Evolutionary conservation across 2,329 filamentous ascomycete genomes (phyloP).

Genomic region (Pyrenochaeta sp.): DNA sequence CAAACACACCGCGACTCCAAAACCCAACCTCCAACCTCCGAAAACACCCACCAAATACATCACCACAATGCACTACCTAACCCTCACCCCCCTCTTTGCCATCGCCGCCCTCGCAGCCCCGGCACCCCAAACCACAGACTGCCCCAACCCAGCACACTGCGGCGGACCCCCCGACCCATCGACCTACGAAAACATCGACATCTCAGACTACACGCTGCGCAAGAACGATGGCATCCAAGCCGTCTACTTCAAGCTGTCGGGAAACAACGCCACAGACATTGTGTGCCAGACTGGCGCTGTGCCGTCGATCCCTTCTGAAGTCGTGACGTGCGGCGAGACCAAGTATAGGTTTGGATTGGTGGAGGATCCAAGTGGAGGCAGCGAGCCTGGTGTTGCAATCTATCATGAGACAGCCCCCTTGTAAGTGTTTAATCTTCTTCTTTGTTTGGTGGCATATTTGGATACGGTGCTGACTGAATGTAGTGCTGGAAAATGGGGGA

Average conservation of each 20-base stretch:
- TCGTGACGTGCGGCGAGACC: conserved; percentile 21
- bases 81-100: conserved; percentile 25
- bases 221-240: conserved; percentile 24
- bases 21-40: neutral
- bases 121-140: conserved; percentile 23
- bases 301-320: conserved; percentile 18
- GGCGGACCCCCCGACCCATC: conserved; percentile 11
- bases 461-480: too few relatives aligned
- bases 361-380: conserved; percentile 6
- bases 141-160: conserved; percentile 33
- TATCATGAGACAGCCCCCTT: conserved; percentile 23
- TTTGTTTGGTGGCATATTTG: too few relatives aligned
- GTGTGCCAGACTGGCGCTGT: conserved; percentile 16
- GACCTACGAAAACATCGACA: conserved; percentile 28
- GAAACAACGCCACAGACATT: conserved; percentile 20
- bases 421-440: neutral
- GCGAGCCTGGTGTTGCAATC: conserved; percentile 15
- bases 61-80: conserved; percentile 28
- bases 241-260: conserved; percentile 30
- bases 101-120: conserved; percentile 27
- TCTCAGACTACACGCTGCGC: conserved; percentile 26
- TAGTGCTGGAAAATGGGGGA: conserved; percentile 14
- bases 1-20: too few relatives aligned
- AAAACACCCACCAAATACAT: conserved; percentile 1
- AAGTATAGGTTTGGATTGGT: conserved; percentile 25